phyloP scores from a whole-genome alignment of 805 yeast species.

The Candida khao-thaluensis region DNA sequence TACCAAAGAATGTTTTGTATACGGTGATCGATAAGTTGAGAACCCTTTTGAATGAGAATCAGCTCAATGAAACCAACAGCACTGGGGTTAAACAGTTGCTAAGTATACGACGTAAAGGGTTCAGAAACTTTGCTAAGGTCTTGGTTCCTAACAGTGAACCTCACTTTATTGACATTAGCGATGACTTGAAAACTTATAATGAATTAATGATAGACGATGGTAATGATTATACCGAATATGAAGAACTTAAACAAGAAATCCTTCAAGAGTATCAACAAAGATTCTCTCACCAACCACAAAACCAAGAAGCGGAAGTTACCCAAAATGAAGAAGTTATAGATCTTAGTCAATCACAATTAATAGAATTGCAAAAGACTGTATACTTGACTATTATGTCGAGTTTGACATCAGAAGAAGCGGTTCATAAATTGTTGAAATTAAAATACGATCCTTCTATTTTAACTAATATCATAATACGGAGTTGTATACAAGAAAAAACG shows the following conservation, averaged over 20 bases:
- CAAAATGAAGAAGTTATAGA: conserved; percentile 48
- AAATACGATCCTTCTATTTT: conserved; percentile 47
- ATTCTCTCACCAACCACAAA: neutral
- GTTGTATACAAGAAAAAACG: conserved; percentile 82
- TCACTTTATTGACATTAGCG: conserved; percentile 58
- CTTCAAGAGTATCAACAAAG: conserved; percentile 1
- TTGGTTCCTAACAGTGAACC: conserved; percentile 8
- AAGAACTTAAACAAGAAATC: conserved; percentile 24
- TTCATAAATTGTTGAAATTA: conserved; percentile 72
- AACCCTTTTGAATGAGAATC: conserved; percentile 55
- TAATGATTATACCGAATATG: conserved; percentile 54
- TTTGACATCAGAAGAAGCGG: conserved; percentile 89
- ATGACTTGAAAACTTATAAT: conserved; percentile 45
- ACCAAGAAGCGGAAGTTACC: neutral
- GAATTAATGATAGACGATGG: conserved; percentile 37
- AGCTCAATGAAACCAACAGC: conserved; percentile 39
- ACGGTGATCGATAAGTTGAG: conserved; percentile 61
- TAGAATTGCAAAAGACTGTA: conserved; percentile 69
- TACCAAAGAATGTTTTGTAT: conserved; percentile 49
- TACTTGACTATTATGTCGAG: conserved; percentile 86
- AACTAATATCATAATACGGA: conserved; percentile 71
- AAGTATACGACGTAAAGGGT: conserved; percentile 18
- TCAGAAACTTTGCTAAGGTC: conserved; percentile 12
- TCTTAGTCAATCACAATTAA: conserved; percentile 62
- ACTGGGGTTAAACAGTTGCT: conserved; percentile 52